phyloP scores from a whole-genome alignment of 2,329 filamentous ascomycete genomes.

The Cryphonectria japonica region DNA sequence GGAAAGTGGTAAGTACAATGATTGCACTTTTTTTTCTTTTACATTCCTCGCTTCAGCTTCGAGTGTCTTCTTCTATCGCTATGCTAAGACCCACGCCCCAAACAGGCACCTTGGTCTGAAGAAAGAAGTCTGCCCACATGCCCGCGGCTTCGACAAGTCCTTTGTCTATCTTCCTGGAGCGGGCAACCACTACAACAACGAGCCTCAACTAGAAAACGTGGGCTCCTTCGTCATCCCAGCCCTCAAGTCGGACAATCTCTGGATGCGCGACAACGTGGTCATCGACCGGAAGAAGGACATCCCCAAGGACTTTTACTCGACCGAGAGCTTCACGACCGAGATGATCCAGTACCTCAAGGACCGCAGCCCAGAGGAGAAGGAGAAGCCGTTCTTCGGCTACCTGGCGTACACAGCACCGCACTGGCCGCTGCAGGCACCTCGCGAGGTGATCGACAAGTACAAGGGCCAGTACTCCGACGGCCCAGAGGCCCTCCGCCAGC shows the following conservation, averaged over 20 bases:
- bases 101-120: conserved; percentile 51
- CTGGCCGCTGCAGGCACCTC: conserved; percentile 64
- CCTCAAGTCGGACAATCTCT: conserved; percentile 43
- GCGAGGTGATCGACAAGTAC: conserved; percentile 59
- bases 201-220: conserved; percentile 44
- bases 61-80: background rate
- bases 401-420: conserved; percentile 65
- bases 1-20: conserved; percentile 32
- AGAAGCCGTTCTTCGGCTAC: conserved; percentile 61
- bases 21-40: too few relatives aligned
- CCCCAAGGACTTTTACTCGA: conserved; percentile 55
- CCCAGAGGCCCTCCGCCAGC: conserved; percentile 57
- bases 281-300: conserved; percentile 45
- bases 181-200: conserved; percentile 58
- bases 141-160: conserved; percentile 62
- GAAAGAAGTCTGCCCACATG: conserved; percentile 57
- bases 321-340: conserved; percentile 54
- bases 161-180: conserved; percentile 65
- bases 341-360: conserved; percentile 55
- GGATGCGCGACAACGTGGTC: conserved; percentile 44
- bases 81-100: background rate
- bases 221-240: conserved; percentile 42
- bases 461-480: conserved; percentile 64
- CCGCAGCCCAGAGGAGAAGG: conserved; percentile 43
- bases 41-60: background rate